Base-by-base conservation (phyloP, 805 yeast species). In the Grigorovia yakushimaensis region DNA sequence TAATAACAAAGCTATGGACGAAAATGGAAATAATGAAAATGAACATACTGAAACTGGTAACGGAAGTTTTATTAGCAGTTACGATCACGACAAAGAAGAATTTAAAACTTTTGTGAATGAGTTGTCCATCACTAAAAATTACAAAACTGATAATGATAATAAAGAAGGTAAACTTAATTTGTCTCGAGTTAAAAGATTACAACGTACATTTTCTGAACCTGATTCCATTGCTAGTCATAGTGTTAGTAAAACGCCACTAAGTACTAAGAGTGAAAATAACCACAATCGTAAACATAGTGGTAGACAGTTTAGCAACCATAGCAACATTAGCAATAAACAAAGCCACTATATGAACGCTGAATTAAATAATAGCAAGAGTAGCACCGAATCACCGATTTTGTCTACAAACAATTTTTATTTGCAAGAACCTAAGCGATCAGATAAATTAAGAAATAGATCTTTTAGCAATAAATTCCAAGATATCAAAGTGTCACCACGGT, bases 401-500 rank as follows among this genome's bases (percentile, higher is more conserved):
- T 21, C 33, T 10, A 18, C 43, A 10, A 41, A 21, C 21, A 23
- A 10, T 3, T 30, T 24, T 39, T 15, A 40, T 9, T n/a, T 39
- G 8, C 30, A 22, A 13, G 62, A 59, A 43, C 68, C 68, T 5
- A 63, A 55, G 43, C 54, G 69, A 39, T 64, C 68, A 4, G 51
- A 48, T 13, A 55, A 68, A 35, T 47, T 65, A 55, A 59, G 82
- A 59, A 67, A 71, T 48, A 71, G 71, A 51, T 71, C 80, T 2
- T 70, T 74, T 49, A 79, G 96, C 9, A 84, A 84, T 47, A 85
- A 81, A 58, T 74, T 81, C 33, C 73, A 79, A 47, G 83, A 81
- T 53, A 88, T 84, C 8, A 88, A 84, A 61, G 99, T 94, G 19
- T 77, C 83, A 7, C 95, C 95, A 1, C 76, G 78, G 42, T 84